phyloP scores from a whole-genome alignment of 2,329 filamentous ascomycete genomes.

The Aspergillus melleus region DNA sequence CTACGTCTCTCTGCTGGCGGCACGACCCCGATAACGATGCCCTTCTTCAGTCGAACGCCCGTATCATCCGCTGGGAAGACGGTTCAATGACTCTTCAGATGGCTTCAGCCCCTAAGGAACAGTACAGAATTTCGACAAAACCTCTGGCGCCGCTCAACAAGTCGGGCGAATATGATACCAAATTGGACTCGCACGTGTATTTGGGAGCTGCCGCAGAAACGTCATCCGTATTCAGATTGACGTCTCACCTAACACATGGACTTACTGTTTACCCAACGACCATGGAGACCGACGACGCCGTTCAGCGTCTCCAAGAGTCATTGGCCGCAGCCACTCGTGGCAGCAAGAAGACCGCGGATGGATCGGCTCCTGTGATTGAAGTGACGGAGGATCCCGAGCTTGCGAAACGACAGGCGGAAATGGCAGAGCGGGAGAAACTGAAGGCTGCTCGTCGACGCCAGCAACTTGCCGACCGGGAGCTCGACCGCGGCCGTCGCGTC shows the following conservation, averaged over 20 bases:
- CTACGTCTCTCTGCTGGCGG: conserved; percentile 66
- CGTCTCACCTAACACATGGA: conserved; percentile 62
- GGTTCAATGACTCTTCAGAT: conserved; percentile 66
- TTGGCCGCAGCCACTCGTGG: conserved; percentile 57
- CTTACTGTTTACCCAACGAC: conserved; percentile 59
- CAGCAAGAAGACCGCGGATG: conserved; percentile 51
- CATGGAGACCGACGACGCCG: conserved; percentile 59
- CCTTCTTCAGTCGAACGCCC: conserved; percentile 64
- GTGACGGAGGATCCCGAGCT: conserved; percentile 64
- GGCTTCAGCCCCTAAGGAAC: conserved; percentile 60
- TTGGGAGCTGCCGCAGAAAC: conserved; percentile 60
- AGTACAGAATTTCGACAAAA: conserved; percentile 61
- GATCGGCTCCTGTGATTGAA: conserved; percentile 57
- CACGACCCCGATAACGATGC: conserved; percentile 60
- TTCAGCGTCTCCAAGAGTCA: conserved; percentile 61
- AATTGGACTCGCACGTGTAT: conserved; percentile 64
- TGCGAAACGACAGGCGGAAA: conserved; percentile 59
- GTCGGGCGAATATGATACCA: conserved; percentile 52
- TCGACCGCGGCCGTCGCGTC: conserved; percentile 52
- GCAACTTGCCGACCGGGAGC: conserved; percentile 56
- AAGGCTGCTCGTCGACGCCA: conserved; percentile 56
- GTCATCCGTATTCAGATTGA: conserved; percentile 59
- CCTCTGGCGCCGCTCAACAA: conserved; percentile 58
- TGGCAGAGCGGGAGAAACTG: conserved; percentile 59
- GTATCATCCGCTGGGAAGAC: conserved; percentile 67